Base-by-base conservation (phyloP, 2,329 filamentous ascomycete genomes). In the Achaetomium macrosporum region DNA sequence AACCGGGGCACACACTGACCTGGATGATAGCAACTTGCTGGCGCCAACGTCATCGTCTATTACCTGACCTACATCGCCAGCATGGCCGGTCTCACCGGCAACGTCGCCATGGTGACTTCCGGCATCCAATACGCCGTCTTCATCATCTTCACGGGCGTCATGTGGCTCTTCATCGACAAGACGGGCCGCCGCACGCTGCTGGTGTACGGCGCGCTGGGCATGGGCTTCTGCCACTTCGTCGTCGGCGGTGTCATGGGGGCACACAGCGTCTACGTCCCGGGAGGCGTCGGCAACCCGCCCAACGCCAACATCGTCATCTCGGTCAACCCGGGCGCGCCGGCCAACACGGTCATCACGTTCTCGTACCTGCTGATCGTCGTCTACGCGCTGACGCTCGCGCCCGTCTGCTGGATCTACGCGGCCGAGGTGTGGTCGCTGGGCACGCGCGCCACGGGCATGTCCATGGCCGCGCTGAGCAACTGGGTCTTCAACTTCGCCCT, bases 391-490 rank as follows among this genome's bases (percentile, higher is more conserved):
- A 85, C 81, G 0, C 73, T 83, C 16, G 82, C 81, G 0, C 81
- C 82, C 0, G 78, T 83, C 3, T 79, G 76, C 50, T 85, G 83
- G 82, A 76, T 85, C 42, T 86, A 87, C 59, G 78, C 79, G 0
- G 78, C 81, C 15, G 83, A 87, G 65, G 77, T 84, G 2, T 84
- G 78, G 76, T 81, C 79, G 0, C 71, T 84, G 2, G 78, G 80
- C 54, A 81, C 79, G 0, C 76, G 82, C 33, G 81, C 80, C 2
- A 78, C 73, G 2, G 81, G 80, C 17, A 82, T 84, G 72, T 75
- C 76, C 19, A 68, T 84, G 40, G 72, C 80, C 0, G 76, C 79
- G 2, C 70, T 79, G 16, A 73, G 74, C 13, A 82, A 81, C 56
- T 65, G 62, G 58, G 58, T 67, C 37, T 68, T 82, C 70, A 83